Conservation (phyloP, 2,329 filamentous ascomycete species). For the Colletotrichum lupini region DNA sequence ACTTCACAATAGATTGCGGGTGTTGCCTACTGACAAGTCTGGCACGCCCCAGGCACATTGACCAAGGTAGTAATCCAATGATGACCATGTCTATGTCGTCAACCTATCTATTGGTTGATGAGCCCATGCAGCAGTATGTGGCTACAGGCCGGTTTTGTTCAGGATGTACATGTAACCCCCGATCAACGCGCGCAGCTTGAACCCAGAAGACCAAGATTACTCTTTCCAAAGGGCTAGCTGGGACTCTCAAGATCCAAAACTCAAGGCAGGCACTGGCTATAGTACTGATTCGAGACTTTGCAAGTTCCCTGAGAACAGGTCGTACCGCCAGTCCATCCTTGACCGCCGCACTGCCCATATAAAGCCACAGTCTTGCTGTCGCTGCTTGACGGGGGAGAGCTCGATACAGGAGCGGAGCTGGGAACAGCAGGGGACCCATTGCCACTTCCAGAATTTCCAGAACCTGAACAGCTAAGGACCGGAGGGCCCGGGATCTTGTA, state of each 20-base stretch:
- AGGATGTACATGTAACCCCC: too few species aligned
- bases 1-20: too few species aligned
- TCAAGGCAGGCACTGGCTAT: conserved; percentile 42
- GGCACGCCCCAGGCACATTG: too few species aligned
- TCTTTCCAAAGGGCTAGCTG: too few species aligned
- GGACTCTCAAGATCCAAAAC: background rate
- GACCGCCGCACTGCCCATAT: conserved; percentile 41
- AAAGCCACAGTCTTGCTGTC: conserved; percentile 32
- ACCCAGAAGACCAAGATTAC: background rate
- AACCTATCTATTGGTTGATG: too few species aligned
- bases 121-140: too few species aligned
- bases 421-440: conserved; percentile 9
- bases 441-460: conserved; percentile 16
- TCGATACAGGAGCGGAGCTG: conserved; percentile 4
- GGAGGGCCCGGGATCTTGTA: conserved; percentile 50
- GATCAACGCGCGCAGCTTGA: background rate
- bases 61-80: too few species aligned
- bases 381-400: conserved; percentile 16
- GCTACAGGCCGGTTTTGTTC: too few species aligned
- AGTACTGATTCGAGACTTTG: conserved; percentile 41
- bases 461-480: conserved; percentile 27
- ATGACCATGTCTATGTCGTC: too few species aligned
- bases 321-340: conserved; percentile 41
- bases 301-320: conserved; percentile 43
- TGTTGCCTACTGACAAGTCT: too few species aligned